Evolutionary conservation across 108 stramenopile species (phyloP).

Genomic region (Ochromonas danica): DNA sequence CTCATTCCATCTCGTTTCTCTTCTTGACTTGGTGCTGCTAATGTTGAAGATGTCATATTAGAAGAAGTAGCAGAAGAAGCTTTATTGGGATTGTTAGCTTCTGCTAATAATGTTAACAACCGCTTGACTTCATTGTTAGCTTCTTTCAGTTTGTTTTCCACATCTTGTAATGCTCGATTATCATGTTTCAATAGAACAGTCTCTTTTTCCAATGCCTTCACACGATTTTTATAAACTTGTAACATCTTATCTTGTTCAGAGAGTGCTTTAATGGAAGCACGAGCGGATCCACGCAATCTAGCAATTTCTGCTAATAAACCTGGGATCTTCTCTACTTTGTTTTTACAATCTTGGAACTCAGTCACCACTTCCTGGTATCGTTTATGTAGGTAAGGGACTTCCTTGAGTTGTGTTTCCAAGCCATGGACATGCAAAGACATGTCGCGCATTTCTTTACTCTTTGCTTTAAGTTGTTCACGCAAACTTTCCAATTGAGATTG

Average conservation of each 20-base stretch:
- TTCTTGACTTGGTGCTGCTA: background rate
- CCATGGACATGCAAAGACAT: background rate
- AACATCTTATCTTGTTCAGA: background rate
- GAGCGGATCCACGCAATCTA: constrained; percentile 7
- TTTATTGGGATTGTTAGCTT: too few species aligned
- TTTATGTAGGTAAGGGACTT: background rate
- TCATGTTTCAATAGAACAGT: background rate
- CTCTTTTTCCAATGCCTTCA: constrained; percentile 1
- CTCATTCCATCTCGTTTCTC: too few species aligned
- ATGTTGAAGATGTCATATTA: too few species aligned
- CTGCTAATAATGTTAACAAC: background rate
- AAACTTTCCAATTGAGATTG: background rate
- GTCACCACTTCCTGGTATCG: background rate
- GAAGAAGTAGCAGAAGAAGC: too few species aligned
- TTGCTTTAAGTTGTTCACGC: background rate
- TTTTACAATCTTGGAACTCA: background rate
- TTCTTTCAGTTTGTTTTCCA: constrained; percentile 20
- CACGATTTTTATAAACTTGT: background rate
- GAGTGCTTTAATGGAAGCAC: constrained; percentile 4
- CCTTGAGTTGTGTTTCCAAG: background rate
- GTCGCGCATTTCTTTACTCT: constrained; percentile 7
- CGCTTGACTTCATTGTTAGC: constrained; percentile 2
- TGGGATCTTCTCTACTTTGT: constrained; percentile 12
- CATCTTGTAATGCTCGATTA: constrained; percentile 1
- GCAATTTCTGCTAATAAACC: constrained; percentile 1